phyloP scores from a whole-genome alignment of 805 yeast species.

The Suhomyces xylopsoci region DNA sequence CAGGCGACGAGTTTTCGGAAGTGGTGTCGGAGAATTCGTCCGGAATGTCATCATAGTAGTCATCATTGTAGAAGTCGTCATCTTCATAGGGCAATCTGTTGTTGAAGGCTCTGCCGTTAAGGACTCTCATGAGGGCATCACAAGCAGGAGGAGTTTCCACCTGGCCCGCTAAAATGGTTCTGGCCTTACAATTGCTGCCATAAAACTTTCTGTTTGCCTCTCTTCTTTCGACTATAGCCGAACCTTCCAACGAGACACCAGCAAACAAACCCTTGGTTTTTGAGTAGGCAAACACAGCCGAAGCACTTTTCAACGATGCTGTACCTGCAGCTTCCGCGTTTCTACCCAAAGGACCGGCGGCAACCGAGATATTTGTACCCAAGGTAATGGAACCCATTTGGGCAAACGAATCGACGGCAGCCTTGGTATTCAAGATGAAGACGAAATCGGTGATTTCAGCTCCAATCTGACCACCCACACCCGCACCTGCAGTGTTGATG shows the following conservation, averaged over 20 bases:
- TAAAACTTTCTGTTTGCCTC: slow-evolving; percentile 95
- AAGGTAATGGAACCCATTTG: slow-evolving; percentile 91
- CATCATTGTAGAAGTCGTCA: slow-evolving; percentile 57
- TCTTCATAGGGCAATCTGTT: slow-evolving; percentile 48
- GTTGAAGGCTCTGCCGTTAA: slow-evolving; percentile 81
- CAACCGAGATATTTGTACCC: slow-evolving; percentile 92
- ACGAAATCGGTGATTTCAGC: slow-evolving; percentile 96
- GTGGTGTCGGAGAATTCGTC: slow-evolving; percentile 61
- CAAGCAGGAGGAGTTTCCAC: slow-evolving; percentile 93
- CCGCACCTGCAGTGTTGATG: slow-evolving; percentile 94
- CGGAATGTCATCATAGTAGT: slow-evolving; percentile 71
- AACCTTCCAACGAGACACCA: slow-evolving; percentile 95
- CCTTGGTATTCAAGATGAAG: slow-evolving; percentile 78
- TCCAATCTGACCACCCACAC: slow-evolving; percentile 97
- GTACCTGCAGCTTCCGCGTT: slow-evolving; percentile 97
- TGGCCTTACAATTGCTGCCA: slow-evolving; percentile 86
- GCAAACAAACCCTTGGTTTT: slow-evolving; percentile 97
- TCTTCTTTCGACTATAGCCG: slow-evolving; percentile 93
- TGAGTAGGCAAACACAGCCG: slow-evolving; percentile 90
- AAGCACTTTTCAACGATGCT: slow-evolving; percentile 80
- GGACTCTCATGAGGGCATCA: slow-evolving; percentile 79
- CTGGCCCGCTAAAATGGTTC: slow-evolving; percentile 75
- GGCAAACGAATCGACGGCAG: slow-evolving; percentile 92
- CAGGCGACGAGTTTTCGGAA: slow-evolving; percentile 30
- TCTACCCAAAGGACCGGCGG: slow-evolving; percentile 97